Evolutionary conservation across 768 basidiomycete species (phyloP), one percentile per base, ranked within the genome.

Genomic region (Boletus reticulatus): DNA sequence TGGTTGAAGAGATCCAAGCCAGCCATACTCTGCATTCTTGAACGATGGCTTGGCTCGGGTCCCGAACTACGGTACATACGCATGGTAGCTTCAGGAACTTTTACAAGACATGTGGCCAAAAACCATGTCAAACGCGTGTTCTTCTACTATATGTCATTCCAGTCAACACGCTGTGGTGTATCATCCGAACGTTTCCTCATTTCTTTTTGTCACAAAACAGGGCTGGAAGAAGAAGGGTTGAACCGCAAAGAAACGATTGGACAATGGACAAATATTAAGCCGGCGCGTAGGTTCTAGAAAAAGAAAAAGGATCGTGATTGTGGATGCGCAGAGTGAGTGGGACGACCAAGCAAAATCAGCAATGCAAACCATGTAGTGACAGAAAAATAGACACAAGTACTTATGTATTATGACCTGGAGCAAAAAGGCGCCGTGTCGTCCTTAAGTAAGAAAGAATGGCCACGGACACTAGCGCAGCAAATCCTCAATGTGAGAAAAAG

Each of bases 291-390:
- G 52, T 47, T 66, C 59, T 66, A 49, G 22, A 24, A 53, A 8
- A 11, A 22, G 22, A 39, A 64, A n/a, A 48, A 50, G 58, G 68
- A 70, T 62, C 32, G 66, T 65, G 59, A 60, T 65, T 27, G 59
- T 64, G 53, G 34, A 57, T 71, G 68, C 46, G 55, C 32, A 43
- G 53, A 10, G 32, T 29, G 53, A 10, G 32, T 29, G 20, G 47
- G 58, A 58, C 52, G 57, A 57, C 57, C 50, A 48, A 62, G 52
- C 58, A 29, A 61, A 59, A 66, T 67, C 70, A 70, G 66, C 60
- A 57, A 70, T 70, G 71, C 63, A 29, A 72, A 61, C n/a, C 48
- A 43, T 50, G 62, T 62, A 65, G 56, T 52, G 65, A 71, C 59
- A 59, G 65, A 29, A 59, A 43, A 53, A 52, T 52, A 44, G 57